phyloP scores from a whole-genome alignment of 148 eudicot genomes.

The Fallopia convolvulus region DNA sequence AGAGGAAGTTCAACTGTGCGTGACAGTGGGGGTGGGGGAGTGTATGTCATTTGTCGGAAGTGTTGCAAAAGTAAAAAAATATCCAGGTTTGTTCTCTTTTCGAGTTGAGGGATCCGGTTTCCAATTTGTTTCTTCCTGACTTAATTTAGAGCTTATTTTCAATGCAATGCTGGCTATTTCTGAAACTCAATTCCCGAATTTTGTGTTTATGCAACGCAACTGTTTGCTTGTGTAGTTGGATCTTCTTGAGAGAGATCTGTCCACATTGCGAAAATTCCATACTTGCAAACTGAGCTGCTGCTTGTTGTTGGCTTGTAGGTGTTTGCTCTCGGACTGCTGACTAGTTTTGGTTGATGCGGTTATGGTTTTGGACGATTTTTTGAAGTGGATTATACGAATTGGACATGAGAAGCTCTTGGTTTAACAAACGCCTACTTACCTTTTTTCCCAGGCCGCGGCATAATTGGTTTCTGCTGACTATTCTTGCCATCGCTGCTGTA shows the following conservation, averaged over 20 bases:
- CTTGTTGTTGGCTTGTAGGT: constrained; percentile 9
- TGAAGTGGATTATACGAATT: constrained; percentile 19
- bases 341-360: constrained; percentile 13
- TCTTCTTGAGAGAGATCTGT: neutral
- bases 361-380: constrained; percentile 22
- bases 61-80: neutral
- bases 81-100: neutral
- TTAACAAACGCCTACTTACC: constrained; percentile 36
- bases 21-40: neutral
- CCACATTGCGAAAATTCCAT: neutral
- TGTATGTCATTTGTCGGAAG: neutral
- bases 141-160: neutral
- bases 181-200: neutral
- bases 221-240: neutral
- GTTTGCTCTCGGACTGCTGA: neutral
- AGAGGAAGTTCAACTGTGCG: neutral
- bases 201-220: neutral
- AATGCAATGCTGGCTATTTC: neutral
- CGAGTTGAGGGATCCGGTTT: neutral
- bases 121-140: neutral
- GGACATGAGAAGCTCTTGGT: constrained; percentile 88
- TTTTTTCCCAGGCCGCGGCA: constrained; percentile 53
- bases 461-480: constrained; percentile 65
- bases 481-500: constrained; percentile 42
- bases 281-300: constrained; percentile 2